These are phyloP conservation scores for Galerina sulciceps DNA, from an alignment of 768 basidiomycete genomes.

Conservation along the genomic window DNA sequence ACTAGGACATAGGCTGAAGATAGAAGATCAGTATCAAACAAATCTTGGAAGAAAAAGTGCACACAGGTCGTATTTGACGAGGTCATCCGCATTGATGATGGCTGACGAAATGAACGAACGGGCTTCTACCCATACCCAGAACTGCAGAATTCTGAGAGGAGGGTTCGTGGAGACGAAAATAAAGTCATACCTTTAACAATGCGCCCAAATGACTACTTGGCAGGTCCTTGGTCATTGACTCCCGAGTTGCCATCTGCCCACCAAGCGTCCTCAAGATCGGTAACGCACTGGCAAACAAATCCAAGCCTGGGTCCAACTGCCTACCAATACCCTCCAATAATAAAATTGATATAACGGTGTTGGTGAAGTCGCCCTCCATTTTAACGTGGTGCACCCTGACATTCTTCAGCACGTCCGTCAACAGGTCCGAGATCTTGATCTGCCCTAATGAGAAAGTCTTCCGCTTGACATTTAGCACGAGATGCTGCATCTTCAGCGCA, in stretches of 20 bases:
- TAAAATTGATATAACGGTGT: constrained; percentile 94
- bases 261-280: constrained; percentile 94
- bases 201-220: constrained; percentile 79
- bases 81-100: constrained; percentile 79
- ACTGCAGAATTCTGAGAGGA: constrained; percentile 41
- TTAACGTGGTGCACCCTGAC: constrained; percentile 95
- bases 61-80: constrained; percentile 87
- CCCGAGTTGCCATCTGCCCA: constrained; percentile 84
- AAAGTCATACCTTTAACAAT: constrained; percentile 76
- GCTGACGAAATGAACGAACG: constrained; percentile 83
- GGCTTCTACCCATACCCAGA: constrained; percentile 95
- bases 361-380: constrained; percentile 98
- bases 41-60: constrained; percentile 24
- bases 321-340: constrained; percentile 95
- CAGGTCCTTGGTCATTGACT: constrained; percentile 54
- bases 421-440: constrained; percentile 93
- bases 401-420: constrained; percentile 84
- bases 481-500: constrained; percentile 96
- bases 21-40: background rate
- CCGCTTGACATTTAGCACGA: constrained; percentile 90
- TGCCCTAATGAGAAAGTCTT: constrained; percentile 98
- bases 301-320: constrained; percentile 88
- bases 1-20: constrained; percentile 18
- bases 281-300: constrained; percentile 93
- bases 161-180: background rate